Conservation (phyloP, 352 stramenopile genomes). For the Aphanomyces invadans region DNA sequence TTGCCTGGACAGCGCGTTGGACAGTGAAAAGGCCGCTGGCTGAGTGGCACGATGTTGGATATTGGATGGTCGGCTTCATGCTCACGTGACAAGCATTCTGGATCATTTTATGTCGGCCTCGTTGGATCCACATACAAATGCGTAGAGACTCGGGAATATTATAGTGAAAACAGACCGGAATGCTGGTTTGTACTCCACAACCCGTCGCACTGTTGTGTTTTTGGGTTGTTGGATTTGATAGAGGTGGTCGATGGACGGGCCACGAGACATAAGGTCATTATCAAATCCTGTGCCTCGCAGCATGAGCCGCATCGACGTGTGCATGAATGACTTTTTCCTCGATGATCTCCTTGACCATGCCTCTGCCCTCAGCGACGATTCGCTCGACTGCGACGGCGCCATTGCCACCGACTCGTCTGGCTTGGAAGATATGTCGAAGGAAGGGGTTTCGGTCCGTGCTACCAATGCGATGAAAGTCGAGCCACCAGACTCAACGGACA, state of each 20-base stretch:
- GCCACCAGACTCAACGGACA: not conserved
- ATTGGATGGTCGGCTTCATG: not conserved
- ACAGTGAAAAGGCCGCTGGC: not conserved
- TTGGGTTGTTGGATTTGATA: too few species aligned
- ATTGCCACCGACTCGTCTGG: not conserved
- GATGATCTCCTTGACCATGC: conserved; percentile 21
- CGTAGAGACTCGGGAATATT: too few species aligned
- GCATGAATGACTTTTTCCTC: conserved; percentile 8
- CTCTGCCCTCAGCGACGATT: conserved; percentile 15
- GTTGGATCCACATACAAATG: not conserved
- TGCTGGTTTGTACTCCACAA: too few species aligned
- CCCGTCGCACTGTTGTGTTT: not conserved
- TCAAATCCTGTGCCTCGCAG: not conserved
- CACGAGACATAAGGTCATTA: not conserved
- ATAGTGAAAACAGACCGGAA: too few species aligned
- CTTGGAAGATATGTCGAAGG: conserved; percentile 13
- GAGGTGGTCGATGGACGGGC: not conserved
- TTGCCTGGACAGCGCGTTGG: not conserved
- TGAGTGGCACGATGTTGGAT: too few species aligned
- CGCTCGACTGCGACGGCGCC: not conserved
- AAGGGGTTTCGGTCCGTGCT: not conserved
- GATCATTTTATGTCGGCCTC: not conserved
- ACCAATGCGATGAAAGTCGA: not conserved
- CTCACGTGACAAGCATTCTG: not conserved
- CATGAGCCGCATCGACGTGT: conserved; percentile 1